Percentiles rank a stretch among this genome's conserved stretches.
Conservation (phyloP, 257 asterid species). For the Gentiana straminea region DNA sequence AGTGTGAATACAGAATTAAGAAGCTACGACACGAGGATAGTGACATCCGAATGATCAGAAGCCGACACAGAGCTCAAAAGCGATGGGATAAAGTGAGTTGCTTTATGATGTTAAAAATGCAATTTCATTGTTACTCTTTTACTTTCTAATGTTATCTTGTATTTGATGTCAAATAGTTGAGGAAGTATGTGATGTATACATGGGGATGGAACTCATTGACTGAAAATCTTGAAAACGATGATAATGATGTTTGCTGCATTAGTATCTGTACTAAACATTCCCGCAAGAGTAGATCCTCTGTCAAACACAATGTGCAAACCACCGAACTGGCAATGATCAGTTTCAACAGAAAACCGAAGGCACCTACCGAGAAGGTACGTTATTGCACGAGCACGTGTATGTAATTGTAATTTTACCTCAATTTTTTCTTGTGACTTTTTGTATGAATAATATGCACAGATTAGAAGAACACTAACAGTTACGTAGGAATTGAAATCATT, state of each 20-base stretch:
- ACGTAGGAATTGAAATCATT: no score
- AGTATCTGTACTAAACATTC: constrained; percentile 32
- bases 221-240: constrained; percentile 27
- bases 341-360: constrained; percentile 32
- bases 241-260: constrained; percentile 34
- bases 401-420: not conserved
- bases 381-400: constrained; percentile 5
- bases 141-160: not conserved
- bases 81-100: constrained; percentile 76
- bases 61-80: constrained; percentile 67
- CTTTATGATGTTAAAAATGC: not conserved
- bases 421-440: no score
- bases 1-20: constrained; percentile 85
- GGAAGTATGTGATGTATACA: constrained; percentile 78
- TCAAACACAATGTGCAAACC: constrained; percentile 20
- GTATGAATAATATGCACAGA: no score
- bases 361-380: constrained; percentile 45
- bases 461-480: no score
- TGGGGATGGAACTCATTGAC: constrained; percentile 58
- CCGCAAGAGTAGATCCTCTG: constrained; percentile 34
- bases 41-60: constrained; percentile 52
- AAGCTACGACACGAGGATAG: constrained; percentile 75
- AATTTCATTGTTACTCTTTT: not conserved
- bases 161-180: constrained; percentile 32
- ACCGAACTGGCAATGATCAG: constrained; percentile 30